These are phyloP conservation scores for Rhodomyrtus psidioides DNA, from an alignment of 441 rosid genomes.

Conservation along the genomic window DNA sequence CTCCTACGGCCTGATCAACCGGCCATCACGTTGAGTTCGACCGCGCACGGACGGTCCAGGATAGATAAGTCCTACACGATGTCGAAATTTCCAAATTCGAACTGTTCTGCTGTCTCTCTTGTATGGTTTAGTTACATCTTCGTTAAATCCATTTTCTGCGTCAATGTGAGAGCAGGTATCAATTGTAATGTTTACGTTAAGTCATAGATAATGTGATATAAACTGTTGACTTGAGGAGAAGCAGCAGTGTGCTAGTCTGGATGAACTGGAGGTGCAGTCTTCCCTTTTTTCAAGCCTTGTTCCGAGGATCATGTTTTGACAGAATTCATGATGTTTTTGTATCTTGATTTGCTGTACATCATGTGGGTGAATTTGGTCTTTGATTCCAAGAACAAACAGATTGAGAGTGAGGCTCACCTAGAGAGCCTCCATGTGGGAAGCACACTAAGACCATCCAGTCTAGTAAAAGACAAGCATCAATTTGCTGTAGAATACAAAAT, in stretches of 20 bases:
- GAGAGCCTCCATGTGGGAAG: neutral
- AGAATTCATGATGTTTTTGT: neutral
- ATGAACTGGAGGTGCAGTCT: neutral
- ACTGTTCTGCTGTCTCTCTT: neutral
- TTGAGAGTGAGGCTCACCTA: too few relatives aligned
- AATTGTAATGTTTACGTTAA: neutral
- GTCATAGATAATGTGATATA: neutral
- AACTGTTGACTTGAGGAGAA: neutral
- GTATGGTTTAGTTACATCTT: neutral
- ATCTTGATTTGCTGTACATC: conserved; percentile 21
- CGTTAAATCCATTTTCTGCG: neutral
- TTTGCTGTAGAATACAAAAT: neutral
- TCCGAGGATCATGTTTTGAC: neutral
- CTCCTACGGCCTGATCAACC: conserved; percentile 33
- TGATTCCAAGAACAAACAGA: neutral
- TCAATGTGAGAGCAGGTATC: neutral
- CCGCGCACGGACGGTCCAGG: too few relatives aligned
- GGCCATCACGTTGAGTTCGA: conserved; percentile 7
- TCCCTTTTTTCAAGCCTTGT: neutral
- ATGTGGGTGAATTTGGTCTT: conserved; percentile 20
- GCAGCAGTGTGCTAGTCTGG: neutral
- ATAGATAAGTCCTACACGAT: neutral
- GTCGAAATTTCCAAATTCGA: neutral
- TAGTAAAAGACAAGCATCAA: neutral
- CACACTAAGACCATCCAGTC: neutral